A percentile compares a stretch with the other conserved stretches of the same genome.
phyloP scores from a whole-genome alignment of 2,329 filamentous ascomycete species.

The Fusarium sororula region DNA sequence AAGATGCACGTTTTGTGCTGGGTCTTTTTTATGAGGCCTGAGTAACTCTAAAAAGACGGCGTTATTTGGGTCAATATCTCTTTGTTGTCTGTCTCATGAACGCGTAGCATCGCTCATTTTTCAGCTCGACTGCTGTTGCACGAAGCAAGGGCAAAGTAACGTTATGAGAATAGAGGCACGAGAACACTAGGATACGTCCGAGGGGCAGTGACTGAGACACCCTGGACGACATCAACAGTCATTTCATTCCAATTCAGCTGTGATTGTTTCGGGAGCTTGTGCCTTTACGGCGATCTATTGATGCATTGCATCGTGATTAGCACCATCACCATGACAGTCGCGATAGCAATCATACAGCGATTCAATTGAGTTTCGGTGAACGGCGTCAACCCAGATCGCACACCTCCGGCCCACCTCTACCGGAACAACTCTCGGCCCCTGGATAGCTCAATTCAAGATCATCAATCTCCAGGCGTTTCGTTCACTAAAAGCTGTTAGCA shows the following conservation, averaged over 20 bases:
- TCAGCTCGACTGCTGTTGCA: background rate
- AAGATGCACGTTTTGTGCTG: background rate
- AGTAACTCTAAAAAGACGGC: background rate
- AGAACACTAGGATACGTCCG: background rate
- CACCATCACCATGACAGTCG: background rate
- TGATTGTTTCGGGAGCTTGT: background rate
- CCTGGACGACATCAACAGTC: background rate
- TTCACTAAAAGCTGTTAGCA: constrained; percentile 45
- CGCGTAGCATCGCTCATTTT: background rate
- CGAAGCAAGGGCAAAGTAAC: background rate
- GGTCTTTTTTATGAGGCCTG: background rate
- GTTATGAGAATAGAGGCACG: background rate
- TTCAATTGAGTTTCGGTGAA: background rate
- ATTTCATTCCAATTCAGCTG: background rate
- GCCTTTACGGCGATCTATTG: background rate
- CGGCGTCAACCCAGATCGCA: background rate
- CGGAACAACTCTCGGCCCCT: constrained; percentile 1
- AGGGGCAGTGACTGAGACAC: background rate
- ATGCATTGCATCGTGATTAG: background rate
- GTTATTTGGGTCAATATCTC: background rate
- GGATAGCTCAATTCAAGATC: background rate
- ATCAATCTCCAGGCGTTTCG: constrained; percentile 6
- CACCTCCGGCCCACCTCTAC: background rate
- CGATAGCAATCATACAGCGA: background rate
- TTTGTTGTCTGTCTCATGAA: background rate